Percentiles rank a stretch among this genome's conserved stretches.
phyloP scores from a whole-genome alignment of 176 grass and related monocot genomes.

The Oryza punctata region DNA sequence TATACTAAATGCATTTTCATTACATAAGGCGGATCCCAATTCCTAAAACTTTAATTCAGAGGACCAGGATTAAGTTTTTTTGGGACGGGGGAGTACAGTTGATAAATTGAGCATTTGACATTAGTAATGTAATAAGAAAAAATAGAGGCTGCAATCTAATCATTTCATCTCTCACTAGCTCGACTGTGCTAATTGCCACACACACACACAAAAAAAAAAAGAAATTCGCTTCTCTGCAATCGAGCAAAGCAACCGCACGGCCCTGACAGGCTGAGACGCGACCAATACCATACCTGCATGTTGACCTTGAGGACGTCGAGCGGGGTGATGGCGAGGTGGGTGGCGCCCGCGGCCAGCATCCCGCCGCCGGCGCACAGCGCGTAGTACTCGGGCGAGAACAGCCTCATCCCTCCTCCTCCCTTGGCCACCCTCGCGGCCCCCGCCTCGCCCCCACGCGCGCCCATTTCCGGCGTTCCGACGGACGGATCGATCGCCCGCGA shows the following conservation, averaged over 20 bases:
- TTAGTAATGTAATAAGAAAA: neutral
- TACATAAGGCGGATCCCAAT: neutral
- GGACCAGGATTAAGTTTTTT: too few species aligned
- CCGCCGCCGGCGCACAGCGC: slow-evolving; percentile 83
- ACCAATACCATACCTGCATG: slow-evolving; percentile 74
- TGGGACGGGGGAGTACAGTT: too few species aligned
- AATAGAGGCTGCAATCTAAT: neutral
- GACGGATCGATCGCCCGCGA: slow-evolving; percentile 12
- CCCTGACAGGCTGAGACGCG: too few species aligned
- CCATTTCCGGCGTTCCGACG: slow-evolving; percentile 12
- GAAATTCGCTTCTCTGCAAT: neutral
- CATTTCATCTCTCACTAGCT: neutral
- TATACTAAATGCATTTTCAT: neutral
- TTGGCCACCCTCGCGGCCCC: slow-evolving; percentile 28
- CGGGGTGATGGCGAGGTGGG: slow-evolving; percentile 91
- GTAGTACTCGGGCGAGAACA: slow-evolving; percentile 95
- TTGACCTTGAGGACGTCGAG: slow-evolving; percentile 97
- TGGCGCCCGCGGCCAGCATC: slow-evolving; percentile 86
- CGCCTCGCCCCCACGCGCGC: slow-evolving; percentile 32
- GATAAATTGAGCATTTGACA: neutral
- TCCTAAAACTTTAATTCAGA: too few species aligned
- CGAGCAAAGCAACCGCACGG: too few species aligned
- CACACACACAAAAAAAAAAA: too few species aligned
- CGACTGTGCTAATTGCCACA: neutral
- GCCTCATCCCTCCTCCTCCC: slow-evolving; percentile 46